A percentile compares a stretch with the other conserved stretches of the same genome.
These are phyloP conservation scores for Lycium barbarum DNA, from an alignment of 257 asterid species.

Conservation along the genomic window DNA sequence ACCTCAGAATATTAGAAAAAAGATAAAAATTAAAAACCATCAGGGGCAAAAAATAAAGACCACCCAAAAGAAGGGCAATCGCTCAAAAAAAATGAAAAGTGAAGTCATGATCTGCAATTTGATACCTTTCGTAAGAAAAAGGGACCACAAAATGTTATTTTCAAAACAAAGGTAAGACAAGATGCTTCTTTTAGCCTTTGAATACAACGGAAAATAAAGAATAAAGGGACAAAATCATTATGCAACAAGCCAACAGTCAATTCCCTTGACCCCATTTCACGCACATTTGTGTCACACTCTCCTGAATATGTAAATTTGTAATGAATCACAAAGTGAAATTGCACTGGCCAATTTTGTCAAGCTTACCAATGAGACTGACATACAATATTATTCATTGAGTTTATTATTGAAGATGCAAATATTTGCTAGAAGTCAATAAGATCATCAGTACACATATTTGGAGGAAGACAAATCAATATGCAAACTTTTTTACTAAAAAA, in stretches of 20 bases:
- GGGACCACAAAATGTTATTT: constrained; percentile 25
- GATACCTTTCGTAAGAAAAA: constrained; percentile 51
- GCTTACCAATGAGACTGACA: neutral
- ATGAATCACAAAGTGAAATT: neutral
- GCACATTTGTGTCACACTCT: neutral
- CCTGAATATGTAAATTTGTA: neutral
- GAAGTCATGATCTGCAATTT: constrained; percentile 24
- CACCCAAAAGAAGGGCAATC: no score
- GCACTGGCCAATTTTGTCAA: neutral
- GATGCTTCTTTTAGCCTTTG: constrained; percentile 37
- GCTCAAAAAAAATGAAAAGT: no score
- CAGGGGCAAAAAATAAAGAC: no score
- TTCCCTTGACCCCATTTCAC: neutral
- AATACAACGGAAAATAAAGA: neutral
- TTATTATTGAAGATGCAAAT: no score
- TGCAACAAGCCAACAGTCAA: neutral
- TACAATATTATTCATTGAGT: neutral
- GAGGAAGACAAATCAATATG: no score
- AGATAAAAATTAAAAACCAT: no score
- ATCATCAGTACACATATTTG: no score
- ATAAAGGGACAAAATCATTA: constrained; percentile 40
- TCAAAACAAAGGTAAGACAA: constrained; percentile 37
- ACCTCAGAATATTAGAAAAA: no score
- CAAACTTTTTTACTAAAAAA: no score
- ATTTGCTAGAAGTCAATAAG: no score